Percentiles rank a stretch among this genome's conserved stretches.
phyloP scores from a whole-genome alignment of 768 basidiomycete genomes.

The Phylloporus sp. region DNA sequence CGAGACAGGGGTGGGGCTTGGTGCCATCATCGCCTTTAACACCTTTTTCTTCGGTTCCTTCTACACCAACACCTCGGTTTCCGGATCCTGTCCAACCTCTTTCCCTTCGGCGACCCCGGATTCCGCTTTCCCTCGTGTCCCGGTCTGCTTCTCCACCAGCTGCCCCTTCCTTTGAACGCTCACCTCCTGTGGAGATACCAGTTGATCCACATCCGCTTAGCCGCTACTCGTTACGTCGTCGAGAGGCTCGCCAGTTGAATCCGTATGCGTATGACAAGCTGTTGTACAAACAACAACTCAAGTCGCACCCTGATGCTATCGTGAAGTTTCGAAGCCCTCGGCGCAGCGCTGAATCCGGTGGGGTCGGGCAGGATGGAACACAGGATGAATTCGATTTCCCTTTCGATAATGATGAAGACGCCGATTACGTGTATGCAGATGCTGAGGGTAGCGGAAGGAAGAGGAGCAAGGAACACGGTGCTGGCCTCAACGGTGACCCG shows the following conservation, averaged over 20 bases:
- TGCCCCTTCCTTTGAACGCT: neutral
- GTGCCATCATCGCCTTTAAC: constrained; percentile 21
- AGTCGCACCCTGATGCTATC: constrained; percentile 62
- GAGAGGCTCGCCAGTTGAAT: constrained; percentile 52
- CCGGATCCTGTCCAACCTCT: constrained; percentile 19
- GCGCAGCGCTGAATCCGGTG: constrained; percentile 24
- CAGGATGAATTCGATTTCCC: constrained; percentile 29
- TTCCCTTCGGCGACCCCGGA: neutral
- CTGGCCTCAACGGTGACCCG: neutral
- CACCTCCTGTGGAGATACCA: constrained; percentile 8
- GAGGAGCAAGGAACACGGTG: constrained; percentile 5
- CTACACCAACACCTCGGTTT: constrained; percentile 8
- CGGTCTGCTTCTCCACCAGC: neutral
- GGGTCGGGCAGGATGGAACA: constrained; percentile 28
- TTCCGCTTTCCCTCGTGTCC: neutral
- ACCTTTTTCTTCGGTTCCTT: constrained; percentile 12
- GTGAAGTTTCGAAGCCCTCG: constrained; percentile 44
- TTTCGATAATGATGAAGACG: constrained; percentile 24
- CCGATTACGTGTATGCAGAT: constrained; percentile 22
- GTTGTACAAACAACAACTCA: constrained; percentile 50
- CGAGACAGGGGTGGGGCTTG: neutral
- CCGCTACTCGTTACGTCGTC: constrained; percentile 55
- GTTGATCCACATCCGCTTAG: constrained; percentile 16
- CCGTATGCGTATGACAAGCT: constrained; percentile 59
- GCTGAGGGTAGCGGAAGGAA: constrained; percentile 10